Conservation (phyloP, 78 protist species). For the Speleostelium caveatum region DNA sequence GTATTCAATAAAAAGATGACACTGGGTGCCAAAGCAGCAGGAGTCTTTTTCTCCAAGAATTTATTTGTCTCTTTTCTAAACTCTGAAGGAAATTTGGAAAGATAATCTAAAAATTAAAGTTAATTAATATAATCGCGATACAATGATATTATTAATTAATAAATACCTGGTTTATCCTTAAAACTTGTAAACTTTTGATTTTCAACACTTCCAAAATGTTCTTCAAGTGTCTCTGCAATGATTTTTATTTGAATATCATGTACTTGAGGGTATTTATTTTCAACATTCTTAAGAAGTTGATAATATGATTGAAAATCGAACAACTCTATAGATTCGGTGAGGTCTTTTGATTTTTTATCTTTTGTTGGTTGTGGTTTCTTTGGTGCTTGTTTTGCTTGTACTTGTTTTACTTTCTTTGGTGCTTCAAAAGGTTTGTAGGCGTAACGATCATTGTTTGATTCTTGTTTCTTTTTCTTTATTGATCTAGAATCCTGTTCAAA, state of each 20-base stretch:
- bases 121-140: too few species aligned
- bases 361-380: background rate
- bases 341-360: background rate
- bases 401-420: conserved; percentile 1
- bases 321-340: background rate
- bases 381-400: background rate
- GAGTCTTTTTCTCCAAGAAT: conserved; percentile 24
- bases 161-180: too few species aligned
- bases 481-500: background rate
- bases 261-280: conserved; percentile 25
- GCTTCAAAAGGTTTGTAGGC: background rate
- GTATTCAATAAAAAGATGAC: conserved; percentile 34
- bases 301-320: conserved; percentile 35
- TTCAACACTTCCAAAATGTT: conserved; percentile 40
- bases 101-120: conserved; percentile 45
- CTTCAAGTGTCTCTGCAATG: conserved; percentile 50
- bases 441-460: background rate
- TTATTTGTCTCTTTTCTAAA: conserved; percentile 45
- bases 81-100: conserved; percentile 17
- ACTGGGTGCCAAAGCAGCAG: background rate
- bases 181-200: too few species aligned
- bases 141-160: too few species aligned
- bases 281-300: conserved; percentile 24
- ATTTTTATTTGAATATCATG: conserved; percentile 46
- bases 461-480: background rate